Conservation (phyloP, 768 basidiomycete species). For the Russula emetica region DNA sequence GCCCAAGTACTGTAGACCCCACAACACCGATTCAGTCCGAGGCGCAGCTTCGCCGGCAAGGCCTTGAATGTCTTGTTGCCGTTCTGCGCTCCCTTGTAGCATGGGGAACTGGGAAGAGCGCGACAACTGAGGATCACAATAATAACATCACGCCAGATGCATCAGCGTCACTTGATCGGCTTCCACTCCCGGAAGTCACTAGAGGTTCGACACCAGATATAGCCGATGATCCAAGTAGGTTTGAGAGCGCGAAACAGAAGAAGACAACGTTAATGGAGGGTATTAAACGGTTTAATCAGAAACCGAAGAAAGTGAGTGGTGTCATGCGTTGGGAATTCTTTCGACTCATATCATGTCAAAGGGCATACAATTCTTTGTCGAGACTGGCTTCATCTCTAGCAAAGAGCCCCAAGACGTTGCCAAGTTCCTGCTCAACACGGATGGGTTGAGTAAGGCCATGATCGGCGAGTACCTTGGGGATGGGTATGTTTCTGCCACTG, state of each 20-base stretch:
- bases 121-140: conserved; percentile 41
- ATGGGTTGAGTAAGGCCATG: conserved; percentile 91
- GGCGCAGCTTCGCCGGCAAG: conserved; percentile 78
- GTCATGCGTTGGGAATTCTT: background rate
- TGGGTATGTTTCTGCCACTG: conserved; percentile 55
- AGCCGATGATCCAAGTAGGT: conserved; percentile 84
- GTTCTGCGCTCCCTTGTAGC: conserved; percentile 85
- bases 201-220: conserved; percentile 74
- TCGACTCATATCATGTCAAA: conserved; percentile 33
- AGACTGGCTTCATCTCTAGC: conserved; percentile 80
- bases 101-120: conserved; percentile 68
- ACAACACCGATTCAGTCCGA: conserved; percentile 71
- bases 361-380: conserved; percentile 87
- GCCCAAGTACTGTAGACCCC: conserved; percentile 65
- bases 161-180: conserved; percentile 53
- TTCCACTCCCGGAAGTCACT: conserved; percentile 45
- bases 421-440: conserved; percentile 76
- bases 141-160: conserved; percentile 45
- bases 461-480: conserved; percentile 98
- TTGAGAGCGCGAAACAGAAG: conserved; percentile 94
- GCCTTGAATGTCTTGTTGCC: conserved; percentile 89
- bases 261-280: conserved; percentile 94
- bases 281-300: conserved; percentile 96
- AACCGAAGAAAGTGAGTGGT: conserved; percentile 82
- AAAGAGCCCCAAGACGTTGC: conserved; percentile 75